Evolutionary conservation across 352 stramenopile genomes (phyloP).

Genomic region (Poterioochromonas sp.): DNA sequence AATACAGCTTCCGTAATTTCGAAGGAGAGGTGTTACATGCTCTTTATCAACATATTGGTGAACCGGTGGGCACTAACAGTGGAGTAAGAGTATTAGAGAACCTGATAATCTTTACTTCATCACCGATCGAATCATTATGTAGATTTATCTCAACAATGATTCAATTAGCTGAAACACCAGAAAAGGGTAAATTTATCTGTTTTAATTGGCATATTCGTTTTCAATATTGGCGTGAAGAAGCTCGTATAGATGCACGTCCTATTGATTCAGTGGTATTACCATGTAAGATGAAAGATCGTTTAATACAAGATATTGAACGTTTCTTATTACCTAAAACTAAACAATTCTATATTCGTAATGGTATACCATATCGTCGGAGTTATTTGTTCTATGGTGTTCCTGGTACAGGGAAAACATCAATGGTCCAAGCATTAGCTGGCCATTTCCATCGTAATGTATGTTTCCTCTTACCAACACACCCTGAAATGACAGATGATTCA

Average conservation of each 20-base stretch:
- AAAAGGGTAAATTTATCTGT: neutral
- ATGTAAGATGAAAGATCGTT: neutral
- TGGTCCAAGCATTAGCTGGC: neutral
- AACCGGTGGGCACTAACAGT: neutral
- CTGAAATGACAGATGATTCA: neutral
- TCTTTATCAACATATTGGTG: neutral
- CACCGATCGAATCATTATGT: neutral
- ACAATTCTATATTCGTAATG: neutral
- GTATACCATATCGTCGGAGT: neutral
- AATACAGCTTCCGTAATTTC: neutral
- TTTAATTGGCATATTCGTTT: neutral
- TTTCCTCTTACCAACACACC: neutral
- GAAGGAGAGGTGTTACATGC: neutral
- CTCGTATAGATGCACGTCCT: neutral
- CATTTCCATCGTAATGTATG: neutral
- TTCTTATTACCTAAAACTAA: neutral
- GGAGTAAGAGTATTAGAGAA: neutral
- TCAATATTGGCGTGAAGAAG: neutral
- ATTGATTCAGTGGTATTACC: neutral
- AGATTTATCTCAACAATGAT: neutral
- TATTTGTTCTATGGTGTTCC: neutral
- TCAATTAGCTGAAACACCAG: neutral
- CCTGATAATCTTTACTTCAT: neutral
- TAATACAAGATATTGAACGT: neutral
- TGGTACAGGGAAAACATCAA: too few relatives aligned